Base-by-base conservation (phyloP, 75 land plant genomes). In the Cupressus sempervirens region DNA sequence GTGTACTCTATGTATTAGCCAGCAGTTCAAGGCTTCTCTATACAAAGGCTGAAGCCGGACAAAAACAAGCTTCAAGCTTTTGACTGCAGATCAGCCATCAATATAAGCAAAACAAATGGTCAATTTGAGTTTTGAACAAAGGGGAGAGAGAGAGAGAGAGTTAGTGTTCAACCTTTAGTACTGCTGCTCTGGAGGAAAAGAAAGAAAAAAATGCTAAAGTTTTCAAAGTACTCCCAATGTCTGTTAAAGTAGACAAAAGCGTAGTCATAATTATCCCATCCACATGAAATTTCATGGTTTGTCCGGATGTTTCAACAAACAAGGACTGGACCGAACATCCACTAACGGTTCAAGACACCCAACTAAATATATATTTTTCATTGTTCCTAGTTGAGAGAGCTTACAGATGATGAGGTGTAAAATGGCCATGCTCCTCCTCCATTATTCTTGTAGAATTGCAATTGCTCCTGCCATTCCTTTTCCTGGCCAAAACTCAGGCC, bases 341-440 rank as follows among this genome's bases (percentile, higher is more conserved):
- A 23, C 8, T 26, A 20, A 32, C 35, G 32, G 12, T 72, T 10
- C 35, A 72, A 29, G 32, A 72, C 74, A 72, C 35, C 35, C 35
- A 32, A 72, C 36, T 72, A 30, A 72, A 30, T 29, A 29, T 72
- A 30, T 29, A 29, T 72, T 62, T 62, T 50, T 30, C 3, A 0
- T 32, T 11, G 35, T 79, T 79, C 29, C 81, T 79, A 79, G 48
- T 43, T 79, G 32, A 79, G 41, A 40, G 81, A 40, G 41, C 81
- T 79, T 79, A 79, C 81, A n/a, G 81, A 79, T 79, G 81, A 79
- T 23, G 81, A 79, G 7, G 48, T 50, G 4, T 79, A 79, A n/a
- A 45, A 43, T 79, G 81, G 81, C 45, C 45, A 45, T 43, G 45
- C 29, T 43, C 30, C 30, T 45, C 43, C 45, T 79, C 81, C 46